These are phyloP conservation scores for Alternaria sp. DNA, from an alignment of 2,329 filamentous ascomycete genomes.

Conservation along the genomic window DNA sequence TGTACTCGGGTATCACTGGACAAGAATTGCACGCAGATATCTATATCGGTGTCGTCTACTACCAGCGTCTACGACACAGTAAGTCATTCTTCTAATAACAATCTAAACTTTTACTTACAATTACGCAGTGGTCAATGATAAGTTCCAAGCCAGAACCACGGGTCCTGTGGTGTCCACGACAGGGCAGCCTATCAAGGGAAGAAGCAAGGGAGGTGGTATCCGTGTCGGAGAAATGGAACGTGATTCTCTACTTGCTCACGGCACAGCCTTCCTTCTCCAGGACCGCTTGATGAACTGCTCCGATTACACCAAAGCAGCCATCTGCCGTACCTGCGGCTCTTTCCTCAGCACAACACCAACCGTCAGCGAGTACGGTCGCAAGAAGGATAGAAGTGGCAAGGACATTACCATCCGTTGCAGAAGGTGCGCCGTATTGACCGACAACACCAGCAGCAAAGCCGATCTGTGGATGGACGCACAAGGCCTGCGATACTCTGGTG, in stretches of 20 bases:
- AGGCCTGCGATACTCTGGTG: slow-evolving; percentile 83
- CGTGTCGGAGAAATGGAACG: slow-evolving; percentile 99
- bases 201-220: slow-evolving; percentile 96
- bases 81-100: neutral
- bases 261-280: slow-evolving; percentile 91
- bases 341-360: slow-evolving; percentile 89
- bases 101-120: neutral
- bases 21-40: slow-evolving; percentile 93
- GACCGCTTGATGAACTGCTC: slow-evolving; percentile 97
- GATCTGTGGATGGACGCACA: slow-evolving; percentile 87
- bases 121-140: slow-evolving; percentile 88
- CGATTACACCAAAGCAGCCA: slow-evolving; percentile 88
- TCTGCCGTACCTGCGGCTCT: slow-evolving; percentile 87
- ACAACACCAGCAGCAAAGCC: slow-evolving; percentile 66
- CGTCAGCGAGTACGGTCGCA: slow-evolving; percentile 64
- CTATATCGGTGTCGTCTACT: slow-evolving; percentile 96
- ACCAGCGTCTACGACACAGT: slow-evolving; percentile 93
- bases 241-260: slow-evolving; percentile 92
- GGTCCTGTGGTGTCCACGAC: slow-evolving; percentile 90
- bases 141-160: slow-evolving; percentile 93
- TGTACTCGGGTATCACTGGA: slow-evolving; percentile 89
- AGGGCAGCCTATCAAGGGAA: slow-evolving; percentile 95
- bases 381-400: slow-evolving; percentile 66
- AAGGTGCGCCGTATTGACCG: slow-evolving; percentile 70
- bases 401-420: slow-evolving; percentile 82